Evolutionary conservation across 805 yeast species (phyloP).

Genomic region (Kazachstania africana): DNA sequence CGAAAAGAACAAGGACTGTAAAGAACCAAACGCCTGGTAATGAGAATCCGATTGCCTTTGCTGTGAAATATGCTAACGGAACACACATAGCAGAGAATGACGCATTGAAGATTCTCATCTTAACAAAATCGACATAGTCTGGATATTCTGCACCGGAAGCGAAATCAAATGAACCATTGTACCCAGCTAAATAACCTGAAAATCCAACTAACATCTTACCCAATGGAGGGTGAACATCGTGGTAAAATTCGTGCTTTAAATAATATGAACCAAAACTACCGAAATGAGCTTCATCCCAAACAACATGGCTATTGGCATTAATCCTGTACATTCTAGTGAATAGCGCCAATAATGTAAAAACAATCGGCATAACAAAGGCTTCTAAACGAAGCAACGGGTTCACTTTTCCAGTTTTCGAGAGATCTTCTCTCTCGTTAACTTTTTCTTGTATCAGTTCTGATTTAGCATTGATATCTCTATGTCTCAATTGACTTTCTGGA

Average conservation of each 20-base stretch:
- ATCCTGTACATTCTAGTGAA: slow-evolving; percentile 51
- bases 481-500: background rate
- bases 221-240: slow-evolving; percentile 80
- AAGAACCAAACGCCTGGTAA: slow-evolving; percentile 47
- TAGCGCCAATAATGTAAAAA: slow-evolving; percentile 35
- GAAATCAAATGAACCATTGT: slow-evolving; percentile 65
- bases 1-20: slow-evolving; percentile 51
- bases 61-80: slow-evolving; percentile 62
- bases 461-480: background rate
- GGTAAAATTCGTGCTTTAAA: slow-evolving; percentile 67
- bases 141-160: slow-evolving; percentile 58
- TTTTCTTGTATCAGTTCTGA: background rate
- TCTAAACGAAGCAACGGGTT: slow-evolving; percentile 15
- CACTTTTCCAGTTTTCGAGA: background rate
- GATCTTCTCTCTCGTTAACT: slow-evolving; percentile 1
- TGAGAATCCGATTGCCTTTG: slow-evolving; percentile 44
- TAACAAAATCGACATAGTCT: slow-evolving; percentile 43
- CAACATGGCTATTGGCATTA: slow-evolving; percentile 45
- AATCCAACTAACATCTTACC: slow-evolving; percentile 74
- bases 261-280: slow-evolving; percentile 80
- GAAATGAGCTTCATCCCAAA: slow-evolving; percentile 89
- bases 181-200: slow-evolving; percentile 74
- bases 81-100: slow-evolving; percentile 53
- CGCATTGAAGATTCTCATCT: slow-evolving; percentile 66
- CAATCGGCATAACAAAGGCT: slow-evolving; percentile 31